Percentiles rank a stretch among this genome's conserved stretches.
phyloP scores from a whole-genome alignment of 2,329 filamentous ascomycete genomes.

The Cryphonectria radicalis region DNA sequence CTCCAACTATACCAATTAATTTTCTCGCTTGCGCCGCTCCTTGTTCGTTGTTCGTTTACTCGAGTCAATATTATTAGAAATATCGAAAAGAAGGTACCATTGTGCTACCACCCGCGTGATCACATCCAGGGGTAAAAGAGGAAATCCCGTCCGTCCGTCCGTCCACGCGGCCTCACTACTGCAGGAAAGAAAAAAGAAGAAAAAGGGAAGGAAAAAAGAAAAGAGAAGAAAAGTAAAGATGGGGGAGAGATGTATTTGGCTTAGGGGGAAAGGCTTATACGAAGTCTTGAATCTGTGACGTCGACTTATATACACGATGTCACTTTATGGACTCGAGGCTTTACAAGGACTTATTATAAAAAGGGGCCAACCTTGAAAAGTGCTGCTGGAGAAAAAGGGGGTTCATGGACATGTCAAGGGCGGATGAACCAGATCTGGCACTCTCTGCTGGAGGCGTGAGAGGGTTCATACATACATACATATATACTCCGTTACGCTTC shows the following conservation, averaged over 20 bases:
- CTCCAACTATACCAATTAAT: conserved; percentile 2
- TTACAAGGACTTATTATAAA: not conserved
- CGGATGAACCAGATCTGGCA: not conserved
- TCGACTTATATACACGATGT: not conserved
- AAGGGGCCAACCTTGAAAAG: too few species aligned
- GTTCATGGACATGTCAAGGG: not conserved
- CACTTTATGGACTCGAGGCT: not conserved
- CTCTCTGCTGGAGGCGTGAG: not conserved
- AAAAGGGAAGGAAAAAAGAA: not conserved
- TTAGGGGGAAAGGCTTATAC: not conserved
- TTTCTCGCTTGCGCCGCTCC: not conserved
- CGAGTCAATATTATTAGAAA: not conserved
- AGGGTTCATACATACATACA: not conserved
- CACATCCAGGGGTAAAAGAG: not conserved
- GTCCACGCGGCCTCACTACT: not conserved
- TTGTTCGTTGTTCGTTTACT: not conserved
- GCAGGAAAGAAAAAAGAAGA: too few species aligned
- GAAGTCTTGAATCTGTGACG: not conserved
- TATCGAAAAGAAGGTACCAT: not conserved
- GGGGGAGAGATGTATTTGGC: not conserved
- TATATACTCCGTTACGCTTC: not conserved
- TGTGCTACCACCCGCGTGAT: not conserved
- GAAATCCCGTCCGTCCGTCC: not conserved
- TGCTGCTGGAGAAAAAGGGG: too few species aligned
- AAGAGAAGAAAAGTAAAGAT: not conserved